Base-by-base conservation (phyloP, 2,329 filamentous ascomycete species). In the Fusarium aywerte region DNA sequence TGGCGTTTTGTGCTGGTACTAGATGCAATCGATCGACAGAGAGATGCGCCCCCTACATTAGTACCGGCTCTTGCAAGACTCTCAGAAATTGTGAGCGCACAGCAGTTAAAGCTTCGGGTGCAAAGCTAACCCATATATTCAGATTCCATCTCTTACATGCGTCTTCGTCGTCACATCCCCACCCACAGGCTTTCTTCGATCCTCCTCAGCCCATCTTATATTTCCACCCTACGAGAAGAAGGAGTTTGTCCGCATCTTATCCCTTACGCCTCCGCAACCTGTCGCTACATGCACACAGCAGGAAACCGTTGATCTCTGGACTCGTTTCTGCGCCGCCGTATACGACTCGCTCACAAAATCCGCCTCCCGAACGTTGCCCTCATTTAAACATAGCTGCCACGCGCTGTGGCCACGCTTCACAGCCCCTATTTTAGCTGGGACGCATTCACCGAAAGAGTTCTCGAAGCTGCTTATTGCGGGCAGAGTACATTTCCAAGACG, bases 391-490 rank as follows among this genome's bases (percentile, higher is more conserved):
- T 33, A 87, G 90, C 48, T 93, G 91, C 74, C 79, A 87, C 47
- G 87, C 89, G 40, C 85, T 98, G 20, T 99, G 96, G 96, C 89
- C 90, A 12, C 86, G 89, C 5, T 98, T 99, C 77, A 89, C 92
- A 1, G 85, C 87, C 8, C 95, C 95, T 0, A 86, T 98, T 23
- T 79, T 89, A 2, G 87, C 89, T 2, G 91, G 91, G n/a, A 89
- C 90, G 10, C 89, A 90, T 71, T 85, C 86, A 3, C 88, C 91
- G 11, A 89, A 90, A 71, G 93, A 97, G 73, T 97, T 97, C 78
- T 90, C 92, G 15, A 90, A 92, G 65, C 82, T 99, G 9, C 85
- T 98, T 56, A 89, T 95, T 47, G 86, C 88, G 3, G 86, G 89
- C 25, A 83, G 90, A 16, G 81, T 84, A 0, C 83, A 92, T 32